A percentile compares a stretch with the other conserved stretches of the same genome.
These are phyloP conservation scores for Neoboletus subvelutipes DNA, from an alignment of 768 basidiomycete genomes.

Conservation along the genomic window DNA sequence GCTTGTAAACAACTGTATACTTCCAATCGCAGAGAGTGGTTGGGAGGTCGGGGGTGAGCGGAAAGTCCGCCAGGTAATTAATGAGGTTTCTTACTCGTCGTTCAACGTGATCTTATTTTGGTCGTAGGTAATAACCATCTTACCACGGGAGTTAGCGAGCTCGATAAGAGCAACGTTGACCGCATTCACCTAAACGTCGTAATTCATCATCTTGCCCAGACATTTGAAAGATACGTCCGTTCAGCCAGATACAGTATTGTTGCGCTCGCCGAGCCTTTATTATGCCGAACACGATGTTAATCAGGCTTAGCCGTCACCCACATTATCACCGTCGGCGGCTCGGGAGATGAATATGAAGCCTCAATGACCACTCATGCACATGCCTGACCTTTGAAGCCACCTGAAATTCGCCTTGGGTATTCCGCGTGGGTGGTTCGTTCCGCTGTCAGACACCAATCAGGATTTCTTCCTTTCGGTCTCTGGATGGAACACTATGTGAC, in stretches of 20 bases:
- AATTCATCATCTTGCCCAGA: conserved; percentile 11
- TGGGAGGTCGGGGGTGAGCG: conserved; percentile 89
- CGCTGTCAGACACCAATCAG: conserved; percentile 50
- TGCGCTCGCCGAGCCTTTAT: conserved; percentile 22
- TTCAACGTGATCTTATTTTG: conserved; percentile 5
- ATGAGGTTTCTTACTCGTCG: not conserved
- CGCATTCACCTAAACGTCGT: conserved; percentile 10
- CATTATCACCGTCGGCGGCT: conserved; percentile 39
- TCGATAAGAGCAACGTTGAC: conserved; percentile 17
- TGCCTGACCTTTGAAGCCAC: conserved; percentile 13
- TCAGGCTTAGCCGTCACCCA: conserved; percentile 30
- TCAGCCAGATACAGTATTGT: not conserved
- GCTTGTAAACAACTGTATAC: conserved; percentile 58
- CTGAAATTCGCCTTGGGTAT: not conserved
- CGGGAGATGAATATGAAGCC: conserved; percentile 54
- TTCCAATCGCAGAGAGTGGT: conserved; percentile 66
- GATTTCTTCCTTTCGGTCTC: not conserved
- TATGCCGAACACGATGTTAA: conserved; percentile 35
- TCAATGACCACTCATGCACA: conserved; percentile 50
- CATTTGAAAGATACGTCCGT: conserved; percentile 5
- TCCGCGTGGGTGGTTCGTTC: conserved; percentile 58
- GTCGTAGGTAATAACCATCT: conserved; percentile 22
- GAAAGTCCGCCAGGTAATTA: conserved; percentile 55
- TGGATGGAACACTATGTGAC: not conserved
- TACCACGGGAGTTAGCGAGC: conserved; percentile 28